Evolutionary conservation across 129 eudicot genomes (phyloP).

Genomic region (Erigeron canadensis): DNA sequence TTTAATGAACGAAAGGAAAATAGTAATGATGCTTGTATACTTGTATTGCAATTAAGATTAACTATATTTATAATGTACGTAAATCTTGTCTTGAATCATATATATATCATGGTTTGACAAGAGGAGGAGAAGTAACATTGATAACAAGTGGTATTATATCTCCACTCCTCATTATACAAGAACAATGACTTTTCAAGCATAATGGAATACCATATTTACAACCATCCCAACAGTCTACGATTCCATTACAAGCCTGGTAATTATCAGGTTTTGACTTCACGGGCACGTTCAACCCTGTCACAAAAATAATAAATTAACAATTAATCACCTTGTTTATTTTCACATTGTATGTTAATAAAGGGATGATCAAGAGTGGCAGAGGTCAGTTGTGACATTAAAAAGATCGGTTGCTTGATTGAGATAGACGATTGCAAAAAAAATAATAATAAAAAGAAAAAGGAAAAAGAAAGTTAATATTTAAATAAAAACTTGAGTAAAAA

Average conservation of each 20-base stretch:
- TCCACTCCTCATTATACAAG: neutral
- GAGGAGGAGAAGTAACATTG: constrained; percentile 6
- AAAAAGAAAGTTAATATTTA: no score
- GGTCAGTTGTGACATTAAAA: no score
- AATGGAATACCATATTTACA: constrained; percentile 1
- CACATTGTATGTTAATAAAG: no score
- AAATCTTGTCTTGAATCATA: neutral
- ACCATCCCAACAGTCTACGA: constrained; percentile 5
- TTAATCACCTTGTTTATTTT: no score
- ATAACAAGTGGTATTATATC: constrained; percentile 11
- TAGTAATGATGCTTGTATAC: neutral
- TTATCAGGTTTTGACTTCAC: neutral
- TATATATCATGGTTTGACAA: neutral
- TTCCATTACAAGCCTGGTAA: neutral
- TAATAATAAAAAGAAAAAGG: no score
- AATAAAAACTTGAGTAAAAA: no score
- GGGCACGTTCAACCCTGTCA: neutral
- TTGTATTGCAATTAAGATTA: neutral
- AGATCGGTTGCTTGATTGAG: no score
- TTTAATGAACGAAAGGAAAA: neutral
- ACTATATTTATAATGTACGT: neutral
- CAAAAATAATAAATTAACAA: neutral
- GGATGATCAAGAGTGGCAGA: no score
- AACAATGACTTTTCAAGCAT: constrained; percentile 4
- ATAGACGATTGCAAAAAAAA: no score